phyloP scores from a whole-genome alignment of 257 asterid genomes.

The Schizonepeta tenuifolia region DNA sequence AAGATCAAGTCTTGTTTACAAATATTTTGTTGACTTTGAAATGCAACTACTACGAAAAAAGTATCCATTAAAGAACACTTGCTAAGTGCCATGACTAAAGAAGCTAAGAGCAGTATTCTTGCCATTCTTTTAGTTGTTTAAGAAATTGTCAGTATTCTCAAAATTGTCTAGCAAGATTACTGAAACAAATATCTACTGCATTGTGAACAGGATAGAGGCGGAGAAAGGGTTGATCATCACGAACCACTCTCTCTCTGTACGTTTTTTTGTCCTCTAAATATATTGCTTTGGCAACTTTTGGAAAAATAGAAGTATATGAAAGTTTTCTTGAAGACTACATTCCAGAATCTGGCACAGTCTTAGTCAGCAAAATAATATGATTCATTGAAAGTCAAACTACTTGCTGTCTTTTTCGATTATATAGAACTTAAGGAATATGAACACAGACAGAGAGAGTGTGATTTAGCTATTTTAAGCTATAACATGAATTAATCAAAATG shows the following conservation, averaged over 20 bases:
- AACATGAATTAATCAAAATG: not conserved
- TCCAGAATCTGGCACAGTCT: not conserved
- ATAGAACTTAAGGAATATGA: not conserved
- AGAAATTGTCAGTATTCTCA: constrained; percentile 2
- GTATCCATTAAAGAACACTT: not conserved
- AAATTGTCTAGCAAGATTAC: constrained; percentile 6
- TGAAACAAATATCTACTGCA: constrained; percentile 28
- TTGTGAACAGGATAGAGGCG: constrained; percentile 84
- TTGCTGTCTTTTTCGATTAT: not conserved
- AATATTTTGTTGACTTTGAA: constrained; percentile 14
- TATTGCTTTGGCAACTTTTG: constrained; percentile 23
- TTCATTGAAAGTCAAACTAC: not conserved
- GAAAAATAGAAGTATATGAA: not conserved
- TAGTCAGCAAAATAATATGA: not conserved
- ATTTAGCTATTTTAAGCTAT: not conserved
- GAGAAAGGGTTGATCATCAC: constrained; percentile 92
- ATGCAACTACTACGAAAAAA: not conserved
- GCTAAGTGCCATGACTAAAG: constrained; percentile 3
- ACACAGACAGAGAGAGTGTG: not conserved
- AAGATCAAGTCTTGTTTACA: not conserved
- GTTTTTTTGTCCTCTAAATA: constrained; percentile 37
- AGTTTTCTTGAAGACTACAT: not conserved
- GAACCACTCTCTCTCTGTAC: constrained; percentile 84
- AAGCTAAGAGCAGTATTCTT: constrained; percentile 13
- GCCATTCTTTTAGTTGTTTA: not conserved